phyloP scores from a whole-genome alignment of 202 grass and related monocot genomes.

The Hordeum pubiflorum region DNA sequence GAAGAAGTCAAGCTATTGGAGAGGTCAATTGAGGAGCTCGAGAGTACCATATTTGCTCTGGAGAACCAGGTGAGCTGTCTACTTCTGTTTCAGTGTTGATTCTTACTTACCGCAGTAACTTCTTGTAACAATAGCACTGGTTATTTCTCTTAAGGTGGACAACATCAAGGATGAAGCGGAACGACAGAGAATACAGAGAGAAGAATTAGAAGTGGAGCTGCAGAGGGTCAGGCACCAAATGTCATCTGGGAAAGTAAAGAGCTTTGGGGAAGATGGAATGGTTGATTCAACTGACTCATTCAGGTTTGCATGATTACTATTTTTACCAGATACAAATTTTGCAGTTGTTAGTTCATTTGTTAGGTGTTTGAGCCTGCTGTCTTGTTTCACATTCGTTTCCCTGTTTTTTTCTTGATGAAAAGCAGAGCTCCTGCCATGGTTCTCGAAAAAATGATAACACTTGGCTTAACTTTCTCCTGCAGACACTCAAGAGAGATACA shows the following conservation, averaged over 20 bases:
- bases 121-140: neutral
- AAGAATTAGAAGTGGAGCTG: constrained; percentile 72
- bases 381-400: neutral
- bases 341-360: neutral
- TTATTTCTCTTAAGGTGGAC: constrained; percentile 46
- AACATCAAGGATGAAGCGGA: constrained; percentile 73
- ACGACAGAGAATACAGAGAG: constrained; percentile 60
- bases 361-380: neutral
- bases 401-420: neutral
- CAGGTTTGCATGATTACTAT: constrained; percentile 39
- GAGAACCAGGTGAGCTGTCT: constrained; percentile 65
- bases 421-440: neutral
- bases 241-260: constrained; percentile 27
- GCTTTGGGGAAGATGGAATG: constrained; percentile 27
- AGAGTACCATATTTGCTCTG: constrained; percentile 72
- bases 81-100: constrained; percentile 6
- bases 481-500: constrained; percentile 35
- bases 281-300: constrained; percentile 25
- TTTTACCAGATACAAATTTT: constrained; percentile 12
- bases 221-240: constrained; percentile 72
- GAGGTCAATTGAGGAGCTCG: constrained; percentile 72
- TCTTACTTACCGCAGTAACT: neutral
- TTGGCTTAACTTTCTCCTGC: constrained; percentile 12
- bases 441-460: neutral
- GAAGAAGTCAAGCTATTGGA: constrained; percentile 89